Conservation (phyloP, 208 protist species). For the Trypanosoma platydactyli region DNA sequence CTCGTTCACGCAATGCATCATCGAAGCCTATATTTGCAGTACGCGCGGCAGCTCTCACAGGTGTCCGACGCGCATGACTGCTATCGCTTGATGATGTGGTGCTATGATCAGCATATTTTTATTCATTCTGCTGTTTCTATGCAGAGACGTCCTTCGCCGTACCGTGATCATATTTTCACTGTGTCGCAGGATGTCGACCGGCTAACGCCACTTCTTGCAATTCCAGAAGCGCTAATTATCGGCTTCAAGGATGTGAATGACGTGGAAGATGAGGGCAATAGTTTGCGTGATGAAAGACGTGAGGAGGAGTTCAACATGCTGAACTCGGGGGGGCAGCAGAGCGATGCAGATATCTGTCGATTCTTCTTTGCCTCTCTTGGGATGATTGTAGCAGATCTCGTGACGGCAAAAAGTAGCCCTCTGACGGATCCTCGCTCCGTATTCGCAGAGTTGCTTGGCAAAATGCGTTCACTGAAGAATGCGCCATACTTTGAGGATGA, state of each 20-base stretch:
- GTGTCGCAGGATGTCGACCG: constrained; percentile 51
- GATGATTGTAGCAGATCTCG: constrained; percentile 86
- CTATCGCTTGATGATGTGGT: constrained; percentile 90
- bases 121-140: constrained; percentile 66
- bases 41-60: constrained; percentile 54
- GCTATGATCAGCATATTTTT: constrained; percentile 76
- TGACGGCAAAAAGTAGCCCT: constrained; percentile 74
- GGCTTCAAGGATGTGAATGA: constrained; percentile 61
- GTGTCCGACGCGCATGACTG: constrained; percentile 72
- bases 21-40: constrained; percentile 53
- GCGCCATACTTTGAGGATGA: constrained; percentile 87
- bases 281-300: constrained; percentile 56
- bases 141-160: constrained; percentile 38
- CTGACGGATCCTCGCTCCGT: constrained; percentile 65
- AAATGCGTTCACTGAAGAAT: constrained; percentile 78
- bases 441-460: constrained; percentile 70
- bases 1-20: constrained; percentile 53
- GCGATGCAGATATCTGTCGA: constrained; percentile 73
- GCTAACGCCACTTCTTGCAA: constrained; percentile 76
- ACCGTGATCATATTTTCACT: constrained; percentile 76
- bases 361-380: constrained; percentile 88
- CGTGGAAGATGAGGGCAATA: constrained; percentile 43
- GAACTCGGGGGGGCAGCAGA: constrained; percentile 50
- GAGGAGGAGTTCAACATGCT: constrained; percentile 77
- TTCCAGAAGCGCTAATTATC: constrained; percentile 74